Base-by-base conservation (phyloP, 1,284 basidiomycete genomes). In the Cutaneotrichosporon sp. region DNA sequence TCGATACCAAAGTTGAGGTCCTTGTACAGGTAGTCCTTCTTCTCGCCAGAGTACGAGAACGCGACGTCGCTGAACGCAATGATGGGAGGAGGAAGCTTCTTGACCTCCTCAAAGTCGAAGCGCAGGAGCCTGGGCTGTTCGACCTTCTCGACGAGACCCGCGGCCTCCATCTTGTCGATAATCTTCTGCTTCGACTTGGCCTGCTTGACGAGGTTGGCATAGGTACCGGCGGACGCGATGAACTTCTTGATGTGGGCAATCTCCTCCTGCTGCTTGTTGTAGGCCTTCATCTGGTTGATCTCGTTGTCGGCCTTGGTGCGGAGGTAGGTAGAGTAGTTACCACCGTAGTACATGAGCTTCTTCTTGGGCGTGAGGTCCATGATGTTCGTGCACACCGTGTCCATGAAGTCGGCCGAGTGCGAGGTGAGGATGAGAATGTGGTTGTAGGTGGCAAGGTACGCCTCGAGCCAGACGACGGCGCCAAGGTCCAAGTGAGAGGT, bases 111-210 rank as follows among this genome's bases (percentile, higher is more conserved):
- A 78, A 98, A 98, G 86, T 97, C 89, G 87, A 98, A 99, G 61
- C 88, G 86, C 61, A 98, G 83, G 49, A 87, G 86, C 74, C 86
- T 88, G 58, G 86, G 85, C 8, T 80, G 76, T 76, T 92, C 90
- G 63, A 97, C 84, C 81, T 92, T 92, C 82, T 98, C 92, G 75
- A 98, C 86, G 51, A 98, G 85, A 73, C 96, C 96, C 14, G 95
- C 96, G n/a, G 96, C 96, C 85, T 98, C 96, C 96, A 99, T 98
- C 87, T 99, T 99, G 86, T 99, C 96, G 81, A 99, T 97, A 70
- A 97, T 97, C 82, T 99, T 98, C 82, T 98, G 96, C 84, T 99
- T 99, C 57, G 94, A 97, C 84, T 99, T 98, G 74, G 96, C 96
- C 83, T 99, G 96, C 80, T 90, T 92, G 76, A 98, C 96, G 73